Evolutionary conservation across 805 yeast genomes (phyloP).

Genomic region (Diddensiella santjacobensis): DNA sequence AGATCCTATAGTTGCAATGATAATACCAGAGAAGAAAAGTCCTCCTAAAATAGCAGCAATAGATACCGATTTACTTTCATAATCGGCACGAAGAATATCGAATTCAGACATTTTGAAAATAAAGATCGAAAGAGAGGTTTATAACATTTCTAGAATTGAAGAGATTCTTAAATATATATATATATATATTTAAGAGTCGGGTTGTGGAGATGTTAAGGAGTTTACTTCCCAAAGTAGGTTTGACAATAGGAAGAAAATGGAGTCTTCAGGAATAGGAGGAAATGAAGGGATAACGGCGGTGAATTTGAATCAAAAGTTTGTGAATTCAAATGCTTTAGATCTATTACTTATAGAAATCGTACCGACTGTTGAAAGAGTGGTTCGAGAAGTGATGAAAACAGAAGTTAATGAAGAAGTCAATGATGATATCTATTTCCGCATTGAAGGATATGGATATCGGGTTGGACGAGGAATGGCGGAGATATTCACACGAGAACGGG

Average conservation of each 20-base stretch:
- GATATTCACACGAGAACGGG: constrained; percentile 40
- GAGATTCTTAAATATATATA: no score
- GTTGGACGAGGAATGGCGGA: constrained; percentile 61
- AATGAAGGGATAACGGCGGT: background rate
- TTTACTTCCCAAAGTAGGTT: background rate
- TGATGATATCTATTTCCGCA: constrained; percentile 48
- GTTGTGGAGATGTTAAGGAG: no score
- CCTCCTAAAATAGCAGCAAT: constrained; percentile 31
- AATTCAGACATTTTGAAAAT: no score
- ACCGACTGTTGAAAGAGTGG: constrained; percentile 65
- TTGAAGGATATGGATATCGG: constrained; percentile 68
- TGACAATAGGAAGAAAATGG: background rate
- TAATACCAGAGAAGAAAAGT: constrained; percentile 20
- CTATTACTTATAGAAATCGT: constrained; percentile 71
- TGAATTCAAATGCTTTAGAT: constrained; percentile 42
- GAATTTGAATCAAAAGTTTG: constrained; percentile 17
- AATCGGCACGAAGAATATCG: background rate
- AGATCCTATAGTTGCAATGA: constrained; percentile 3
- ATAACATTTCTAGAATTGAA: no score
- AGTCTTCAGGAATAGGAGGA: background rate
- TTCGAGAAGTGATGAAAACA: constrained; percentile 41
- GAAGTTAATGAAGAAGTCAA: constrained; percentile 23
- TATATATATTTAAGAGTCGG: no score
- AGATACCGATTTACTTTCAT: constrained; percentile 29
- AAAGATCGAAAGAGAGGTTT: no score